phyloP scores from a whole-genome alignment of 169 alveolate genomes.

The Eimeria maxima region DNA sequence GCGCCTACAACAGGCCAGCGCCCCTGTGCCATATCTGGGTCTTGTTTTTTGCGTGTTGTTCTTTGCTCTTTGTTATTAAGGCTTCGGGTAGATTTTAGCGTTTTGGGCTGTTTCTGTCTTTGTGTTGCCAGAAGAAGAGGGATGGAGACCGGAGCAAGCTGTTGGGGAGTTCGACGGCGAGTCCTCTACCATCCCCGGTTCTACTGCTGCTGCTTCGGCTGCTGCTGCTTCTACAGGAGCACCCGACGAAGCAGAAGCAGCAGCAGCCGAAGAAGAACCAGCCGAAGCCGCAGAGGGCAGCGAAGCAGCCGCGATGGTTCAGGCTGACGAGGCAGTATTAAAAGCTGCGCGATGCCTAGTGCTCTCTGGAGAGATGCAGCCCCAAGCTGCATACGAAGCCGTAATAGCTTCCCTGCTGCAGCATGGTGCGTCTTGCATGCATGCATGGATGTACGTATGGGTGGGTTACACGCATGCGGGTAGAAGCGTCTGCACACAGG shows the following conservation, averaged over 20 bases:
- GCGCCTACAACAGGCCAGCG: too few relatives aligned
- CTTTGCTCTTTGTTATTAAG: too few relatives aligned
- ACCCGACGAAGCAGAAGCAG: not conserved
- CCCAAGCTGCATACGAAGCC: constrained; percentile 41
- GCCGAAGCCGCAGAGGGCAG: not conserved
- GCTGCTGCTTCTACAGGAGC: not conserved
- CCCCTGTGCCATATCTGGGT: too few relatives aligned
- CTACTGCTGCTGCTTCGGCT: not conserved
- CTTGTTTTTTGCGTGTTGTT: too few relatives aligned
- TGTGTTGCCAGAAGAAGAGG: constrained; percentile 9
- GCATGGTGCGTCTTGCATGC: constrained; percentile 12
- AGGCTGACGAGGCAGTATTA: not conserved
- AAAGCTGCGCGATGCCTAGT: constrained; percentile 54
- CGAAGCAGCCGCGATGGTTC: not conserved
- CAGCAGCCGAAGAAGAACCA: not conserved
- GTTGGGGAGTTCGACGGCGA: not conserved
- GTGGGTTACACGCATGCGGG: not conserved
- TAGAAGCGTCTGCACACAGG: not conserved
- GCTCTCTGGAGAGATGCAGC: constrained; percentile 4
- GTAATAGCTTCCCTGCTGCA: constrained; percentile 18
- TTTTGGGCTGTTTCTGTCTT: too few relatives aligned
- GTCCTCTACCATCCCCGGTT: not conserved
- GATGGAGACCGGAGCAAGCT: not conserved
- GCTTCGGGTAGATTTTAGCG: too few relatives aligned
- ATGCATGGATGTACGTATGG: not conserved